Evolutionary conservation across 345 rosid genomes (phyloP), one percentile per base, ranked within the genome.

Genomic region (Odontarrhena argentea): DNA sequence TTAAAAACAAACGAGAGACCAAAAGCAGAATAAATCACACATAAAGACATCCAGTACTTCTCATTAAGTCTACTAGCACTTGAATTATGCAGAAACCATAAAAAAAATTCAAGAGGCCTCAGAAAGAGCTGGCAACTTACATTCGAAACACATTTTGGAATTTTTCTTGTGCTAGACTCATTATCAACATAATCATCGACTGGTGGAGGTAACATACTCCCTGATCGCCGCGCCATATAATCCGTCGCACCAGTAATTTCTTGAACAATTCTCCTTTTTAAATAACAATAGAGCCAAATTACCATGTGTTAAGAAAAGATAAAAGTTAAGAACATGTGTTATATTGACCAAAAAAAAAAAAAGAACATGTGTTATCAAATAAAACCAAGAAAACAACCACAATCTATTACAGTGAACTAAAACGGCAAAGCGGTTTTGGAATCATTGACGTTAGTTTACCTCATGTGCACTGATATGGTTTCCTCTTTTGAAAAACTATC

Each of bases 401-500:
- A 47, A 62, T 61, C 61, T 45, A 52, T 53, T 40, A 15, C 54
- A 18, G 2, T 28, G 14, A 38, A 71, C 63, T 55, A 24, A 55
- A 44, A 30, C 28, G 30, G 50, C 44, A 38, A 55, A 62, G 41
- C 11, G 3, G 4, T 26, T 44, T 55, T 28, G 10, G 47, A 53
- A 34, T 41, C 44, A 50, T 42, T 45, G 41, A 15, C 7, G 52
- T 60, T 37, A 50, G 35, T 70, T 47, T 79, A 91, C 97, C 95
- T 91, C 65, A 95, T 85, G 75, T 84, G 86, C 18, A 83, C 95
- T 52, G 97, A 87, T 73, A 91, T 78, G 52, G 81, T 78, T 76
- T 91, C 99, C 81, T 94, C 97, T 84, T 91, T 94, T 8, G 97
- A 69, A 66, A 91, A 94, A 83, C 99, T 94, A 74, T 91, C 95